phyloP scores from a whole-genome alignment of 1,139 yeast species.

The Saccharomyces hybrid region DNA sequence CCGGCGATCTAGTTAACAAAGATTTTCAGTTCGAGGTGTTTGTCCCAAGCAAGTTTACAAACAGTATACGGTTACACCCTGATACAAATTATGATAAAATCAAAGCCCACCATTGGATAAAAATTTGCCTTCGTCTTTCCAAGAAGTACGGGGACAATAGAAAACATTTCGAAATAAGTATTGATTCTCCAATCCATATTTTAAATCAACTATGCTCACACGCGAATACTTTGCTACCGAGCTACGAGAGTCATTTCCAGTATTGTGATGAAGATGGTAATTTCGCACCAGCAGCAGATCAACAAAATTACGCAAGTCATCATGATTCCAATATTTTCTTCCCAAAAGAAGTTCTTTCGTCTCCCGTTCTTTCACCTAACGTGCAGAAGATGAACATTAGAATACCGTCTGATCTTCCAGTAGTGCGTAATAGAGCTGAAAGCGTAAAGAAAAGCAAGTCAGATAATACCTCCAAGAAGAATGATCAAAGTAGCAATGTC shows the following conservation, averaged over 20 bases:
- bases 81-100: constrained; percentile 63
- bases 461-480: constrained; percentile 7
- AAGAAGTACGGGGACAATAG: constrained; percentile 49
- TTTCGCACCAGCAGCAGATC: not conserved
- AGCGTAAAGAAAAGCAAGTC: constrained; percentile 9
- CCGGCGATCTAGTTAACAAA: constrained; percentile 37
- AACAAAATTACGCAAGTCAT: not conserved
- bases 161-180: constrained; percentile 82
- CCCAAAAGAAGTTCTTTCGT: constrained; percentile 33
- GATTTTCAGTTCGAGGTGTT: constrained; percentile 78
- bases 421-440: constrained; percentile 10
- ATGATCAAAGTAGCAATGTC: constrained; percentile 8
- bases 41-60: constrained; percentile 51
- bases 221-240: constrained; percentile 53
- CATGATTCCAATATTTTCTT: constrained; percentile 34
- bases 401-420: constrained; percentile 11
- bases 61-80: constrained; percentile 31
- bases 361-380: constrained; percentile 44
- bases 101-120: constrained; percentile 90
- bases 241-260: constrained; percentile 25
- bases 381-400: constrained; percentile 40
- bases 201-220: constrained; percentile 54
- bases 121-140: constrained; percentile 72
- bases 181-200: constrained; percentile 86
- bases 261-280: constrained; percentile 9